Conservation (phyloP, 768 basidiomycete genomes). For the Leccinum uliginosum region DNA sequence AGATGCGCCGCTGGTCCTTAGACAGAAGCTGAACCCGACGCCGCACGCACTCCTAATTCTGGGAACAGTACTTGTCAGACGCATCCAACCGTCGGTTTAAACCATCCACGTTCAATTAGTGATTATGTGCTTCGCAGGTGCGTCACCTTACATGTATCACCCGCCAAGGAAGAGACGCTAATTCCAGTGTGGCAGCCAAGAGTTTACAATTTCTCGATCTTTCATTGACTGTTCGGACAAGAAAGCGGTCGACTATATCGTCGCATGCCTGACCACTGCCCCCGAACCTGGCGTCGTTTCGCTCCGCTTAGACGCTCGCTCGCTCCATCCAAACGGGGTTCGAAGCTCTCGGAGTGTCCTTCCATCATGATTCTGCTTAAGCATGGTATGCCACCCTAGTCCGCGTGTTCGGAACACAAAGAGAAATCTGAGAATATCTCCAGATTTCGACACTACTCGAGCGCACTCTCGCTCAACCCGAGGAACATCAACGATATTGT, state of each 20-base stretch:
- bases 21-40: neutral
- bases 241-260: constrained; percentile 77
- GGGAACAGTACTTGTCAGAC: constrained; percentile 65
- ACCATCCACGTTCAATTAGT: constrained; percentile 63
- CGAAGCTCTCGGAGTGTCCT: constrained; percentile 64
- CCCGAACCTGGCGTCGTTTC: constrained; percentile 54
- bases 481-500: too few species aligned
- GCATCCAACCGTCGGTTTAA: constrained; percentile 78
- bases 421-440: too few species aligned
- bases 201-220: constrained; percentile 84
- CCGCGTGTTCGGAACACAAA: constrained; percentile 66
- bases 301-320: constrained; percentile 85
- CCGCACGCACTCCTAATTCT: neutral
- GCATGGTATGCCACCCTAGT: constrained; percentile 38
- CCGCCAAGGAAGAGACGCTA: neutral
- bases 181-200: constrained; percentile 44
- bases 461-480: too few species aligned
- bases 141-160: neutral
- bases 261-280: constrained; percentile 52
- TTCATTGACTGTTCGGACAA: constrained; percentile 80
- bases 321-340: constrained; percentile 64
- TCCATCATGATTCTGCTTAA: neutral
- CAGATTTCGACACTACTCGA: too few species aligned
- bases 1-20: neutral
- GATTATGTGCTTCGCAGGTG: constrained; percentile 76